phyloP scores from a whole-genome alignment of 768 basidiomycete species.

The Suillus sp. region DNA sequence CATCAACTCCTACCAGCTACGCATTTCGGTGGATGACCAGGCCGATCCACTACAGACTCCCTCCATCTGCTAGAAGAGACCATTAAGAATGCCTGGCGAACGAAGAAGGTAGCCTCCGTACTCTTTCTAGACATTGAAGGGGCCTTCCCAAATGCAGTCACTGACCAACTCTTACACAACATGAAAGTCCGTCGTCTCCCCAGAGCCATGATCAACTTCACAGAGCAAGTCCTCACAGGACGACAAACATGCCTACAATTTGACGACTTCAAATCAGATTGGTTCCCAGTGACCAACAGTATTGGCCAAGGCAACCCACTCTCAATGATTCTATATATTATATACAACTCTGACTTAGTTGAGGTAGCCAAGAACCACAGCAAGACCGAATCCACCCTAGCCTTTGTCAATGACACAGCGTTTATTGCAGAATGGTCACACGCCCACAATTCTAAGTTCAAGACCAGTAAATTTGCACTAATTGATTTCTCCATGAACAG shows the following conservation, averaged over 20 bases:
- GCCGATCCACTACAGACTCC: too few relatives aligned
- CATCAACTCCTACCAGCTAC: too few relatives aligned
- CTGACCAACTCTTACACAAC: too few relatives aligned
- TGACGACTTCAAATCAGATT: conserved; percentile 28
- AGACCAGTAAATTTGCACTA: conserved; percentile 19
- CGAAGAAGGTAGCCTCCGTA: too few relatives aligned
- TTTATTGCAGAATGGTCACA: conserved; percentile 24
- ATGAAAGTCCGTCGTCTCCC: conserved; percentile 14
- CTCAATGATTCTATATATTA: conserved; percentile 27
- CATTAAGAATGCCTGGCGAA: too few relatives aligned
- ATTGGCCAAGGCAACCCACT: conserved; percentile 32
- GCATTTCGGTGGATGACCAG: too few relatives aligned
- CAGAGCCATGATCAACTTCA: conserved; percentile 17
- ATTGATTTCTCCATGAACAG: conserved; percentile 2
- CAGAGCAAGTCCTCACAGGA: conserved; percentile 19
- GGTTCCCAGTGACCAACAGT: conserved; percentile 23
- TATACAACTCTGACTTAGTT: conserved; percentile 27
- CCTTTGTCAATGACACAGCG: conserved; percentile 31
- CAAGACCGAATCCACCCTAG: background rate
- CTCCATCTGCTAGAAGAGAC: background rate
- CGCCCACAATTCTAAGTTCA: conserved; percentile 21
- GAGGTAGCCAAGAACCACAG: conserved; percentile 5
- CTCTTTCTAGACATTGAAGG: too few relatives aligned
- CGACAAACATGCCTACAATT: conserved; percentile 27
- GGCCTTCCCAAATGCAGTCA: too few relatives aligned